Percentiles rank a stretch among this genome's conserved stretches.
Evolutionary conservation across 1,139 yeast species (phyloP).

Genomic region (Debaryomyces sp.): DNA sequence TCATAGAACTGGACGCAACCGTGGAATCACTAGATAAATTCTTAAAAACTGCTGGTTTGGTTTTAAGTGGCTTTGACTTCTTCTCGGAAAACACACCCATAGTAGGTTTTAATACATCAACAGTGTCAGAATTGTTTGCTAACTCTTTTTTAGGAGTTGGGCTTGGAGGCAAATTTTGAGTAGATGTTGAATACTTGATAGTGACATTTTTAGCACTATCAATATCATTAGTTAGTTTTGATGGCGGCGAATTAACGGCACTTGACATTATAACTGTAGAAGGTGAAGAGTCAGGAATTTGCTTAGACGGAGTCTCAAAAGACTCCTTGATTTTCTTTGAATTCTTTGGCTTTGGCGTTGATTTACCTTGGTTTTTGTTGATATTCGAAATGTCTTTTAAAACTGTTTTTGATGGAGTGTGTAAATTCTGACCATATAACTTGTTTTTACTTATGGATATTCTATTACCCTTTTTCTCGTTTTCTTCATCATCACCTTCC

Average conservation of each 20-base stretch:
- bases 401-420: constrained; percentile 38
- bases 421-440: constrained; percentile 17
- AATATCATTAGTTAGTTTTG: constrained; percentile 5
- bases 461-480: constrained; percentile 2
- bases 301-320: constrained; percentile 30
- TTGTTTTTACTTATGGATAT: constrained; percentile 8
- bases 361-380: constrained; percentile 16
- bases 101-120: constrained; percentile 30
- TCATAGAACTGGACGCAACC: constrained; percentile 1
- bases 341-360: constrained; percentile 8
- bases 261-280: constrained; percentile 37
- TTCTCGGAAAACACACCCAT: constrained; percentile 50
- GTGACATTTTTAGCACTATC: constrained; percentile 3
- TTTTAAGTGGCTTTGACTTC: constrained; percentile 14
- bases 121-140: constrained; percentile 11
- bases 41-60: constrained; percentile 16
- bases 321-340: background rate
- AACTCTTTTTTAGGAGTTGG: constrained; percentile 45
- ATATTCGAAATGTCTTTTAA: constrained; percentile 29
- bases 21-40: constrained; percentile 11
- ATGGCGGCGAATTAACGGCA: constrained; percentile 17
- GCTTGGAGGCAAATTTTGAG: constrained; percentile 30
- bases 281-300: constrained; percentile 29
- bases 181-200: constrained; percentile 4
- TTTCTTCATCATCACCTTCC: constrained; percentile 14